Conservation (phyloP, 805 yeast genomes). For the Saccharomycopsis lassenensis region DNA sequence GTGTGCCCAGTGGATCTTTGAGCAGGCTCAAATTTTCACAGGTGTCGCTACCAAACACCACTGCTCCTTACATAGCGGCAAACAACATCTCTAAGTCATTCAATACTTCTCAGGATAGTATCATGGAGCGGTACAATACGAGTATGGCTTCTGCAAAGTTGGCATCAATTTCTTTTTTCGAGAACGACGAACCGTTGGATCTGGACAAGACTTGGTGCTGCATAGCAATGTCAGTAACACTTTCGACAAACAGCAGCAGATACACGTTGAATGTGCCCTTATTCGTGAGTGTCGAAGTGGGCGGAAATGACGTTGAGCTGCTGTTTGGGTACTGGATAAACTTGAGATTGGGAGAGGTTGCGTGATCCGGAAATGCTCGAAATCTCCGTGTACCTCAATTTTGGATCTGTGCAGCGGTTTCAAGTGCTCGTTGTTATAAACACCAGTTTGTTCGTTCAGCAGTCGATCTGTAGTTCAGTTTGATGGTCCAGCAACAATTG, state of each 20-base stretch:
- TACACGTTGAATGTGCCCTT: slow-evolving; percentile 4
- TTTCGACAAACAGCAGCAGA: slow-evolving; percentile 5
- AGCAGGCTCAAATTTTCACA: neutral
- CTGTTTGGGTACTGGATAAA: slow-evolving; percentile 9
- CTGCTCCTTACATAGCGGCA: slow-evolving; percentile 8
- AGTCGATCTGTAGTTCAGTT: neutral
- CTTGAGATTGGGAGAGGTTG: slow-evolving; percentile 4
- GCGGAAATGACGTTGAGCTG: neutral
- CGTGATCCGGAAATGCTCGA: neutral
- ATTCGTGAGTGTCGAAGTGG: slow-evolving; percentile 1
- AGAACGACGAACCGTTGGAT: slow-evolving; percentile 13
- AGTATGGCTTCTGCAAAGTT: neutral
- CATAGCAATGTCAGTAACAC: slow-evolving; percentile 5
- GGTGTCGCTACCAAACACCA: neutral
- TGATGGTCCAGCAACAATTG: too few relatives aligned
- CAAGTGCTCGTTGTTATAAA: neutral
- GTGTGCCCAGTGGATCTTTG: neutral
- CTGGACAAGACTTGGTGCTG: slow-evolving; percentile 11
- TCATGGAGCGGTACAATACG: neutral
- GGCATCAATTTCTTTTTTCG: slow-evolving; percentile 2
- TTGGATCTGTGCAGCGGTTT: slow-evolving; percentile 1
- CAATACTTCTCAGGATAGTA: slow-evolving; percentile 5
- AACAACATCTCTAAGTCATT: slow-evolving; percentile 4
- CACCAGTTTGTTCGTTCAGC: neutral
- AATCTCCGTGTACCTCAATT: neutral